Conservation (phyloP, 768 basidiomycete genomes). For the Boletus speciosus region DNA sequence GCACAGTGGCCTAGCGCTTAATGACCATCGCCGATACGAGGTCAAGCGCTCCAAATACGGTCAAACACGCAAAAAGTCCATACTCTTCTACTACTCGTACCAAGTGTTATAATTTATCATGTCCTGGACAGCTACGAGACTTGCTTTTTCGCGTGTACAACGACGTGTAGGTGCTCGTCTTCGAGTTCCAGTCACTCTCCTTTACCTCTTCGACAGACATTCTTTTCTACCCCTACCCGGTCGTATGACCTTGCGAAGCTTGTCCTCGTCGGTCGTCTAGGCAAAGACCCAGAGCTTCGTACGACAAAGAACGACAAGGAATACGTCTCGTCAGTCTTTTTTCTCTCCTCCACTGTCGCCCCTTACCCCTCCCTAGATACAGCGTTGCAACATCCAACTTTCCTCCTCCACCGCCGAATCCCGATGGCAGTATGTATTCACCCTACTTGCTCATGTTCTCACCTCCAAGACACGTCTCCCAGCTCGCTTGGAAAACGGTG, state of each 20-base stretch:
- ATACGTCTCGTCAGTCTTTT: conserved; percentile 60
- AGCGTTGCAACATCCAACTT: conserved; percentile 70
- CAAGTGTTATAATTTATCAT: conserved; percentile 31
- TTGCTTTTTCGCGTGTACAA: conserved; percentile 37
- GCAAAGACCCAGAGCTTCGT: conserved; percentile 66
- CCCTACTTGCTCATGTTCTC: background rate
- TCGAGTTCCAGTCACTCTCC: background rate
- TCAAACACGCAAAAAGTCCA: conserved; percentile 10
- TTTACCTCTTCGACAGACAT: conserved; percentile 41
- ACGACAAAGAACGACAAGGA: conserved; percentile 72
- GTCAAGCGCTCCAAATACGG: conserved; percentile 15
- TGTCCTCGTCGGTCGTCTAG: conserved; percentile 70
- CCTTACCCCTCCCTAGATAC: conserved; percentile 48
- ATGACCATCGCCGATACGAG: conserved; percentile 4
- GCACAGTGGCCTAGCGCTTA: background rate
- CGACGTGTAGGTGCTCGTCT: conserved; percentile 45
- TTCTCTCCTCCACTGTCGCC: background rate
- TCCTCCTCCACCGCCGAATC: conserved; percentile 51
- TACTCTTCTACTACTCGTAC: background rate
- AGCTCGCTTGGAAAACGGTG: conserved; percentile 51
- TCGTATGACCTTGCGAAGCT: conserved; percentile 69
- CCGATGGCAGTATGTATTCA: conserved; percentile 54
- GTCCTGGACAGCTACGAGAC: conserved; percentile 48
- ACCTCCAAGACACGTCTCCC: background rate
- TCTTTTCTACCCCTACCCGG: conserved; percentile 57